Evolutionary conservation across 2,329 filamentous ascomycete species (phyloP).

Genomic region (Aspergillus fructus): DNA sequence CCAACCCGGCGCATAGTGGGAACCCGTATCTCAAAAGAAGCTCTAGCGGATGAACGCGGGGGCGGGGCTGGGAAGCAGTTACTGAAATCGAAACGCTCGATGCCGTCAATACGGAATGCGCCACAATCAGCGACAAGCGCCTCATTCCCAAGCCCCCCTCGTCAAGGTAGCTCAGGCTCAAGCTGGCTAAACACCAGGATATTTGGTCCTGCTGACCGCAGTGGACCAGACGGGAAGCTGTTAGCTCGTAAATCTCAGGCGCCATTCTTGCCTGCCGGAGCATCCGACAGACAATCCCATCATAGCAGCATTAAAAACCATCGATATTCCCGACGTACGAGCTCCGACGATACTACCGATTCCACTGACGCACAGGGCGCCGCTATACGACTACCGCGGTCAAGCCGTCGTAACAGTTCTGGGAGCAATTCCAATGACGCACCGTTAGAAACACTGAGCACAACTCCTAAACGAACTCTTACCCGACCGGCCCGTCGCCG

Average conservation of each 20-base stretch:
- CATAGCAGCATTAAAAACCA: constrained; percentile 71
- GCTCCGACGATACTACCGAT: constrained; percentile 69
- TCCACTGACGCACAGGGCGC: constrained; percentile 43
- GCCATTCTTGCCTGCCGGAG: constrained; percentile 78
- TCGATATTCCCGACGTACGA: constrained; percentile 73
- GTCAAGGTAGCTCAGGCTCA: constrained; percentile 36
- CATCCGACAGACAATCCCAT: constrained; percentile 71
- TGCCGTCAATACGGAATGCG: constrained; percentile 55
- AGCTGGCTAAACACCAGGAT: constrained; percentile 49
- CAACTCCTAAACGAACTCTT: constrained; percentile 66
- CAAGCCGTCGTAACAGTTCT: constrained; percentile 50
- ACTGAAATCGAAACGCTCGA: constrained; percentile 60
- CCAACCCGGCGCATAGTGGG: constrained; percentile 62
- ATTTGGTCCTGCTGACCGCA: constrained; percentile 70
- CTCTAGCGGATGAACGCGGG: constrained; percentile 46
- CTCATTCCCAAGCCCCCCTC: constrained; percentile 37
- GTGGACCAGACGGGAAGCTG: constrained; percentile 37
- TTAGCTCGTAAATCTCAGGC: constrained; percentile 59
- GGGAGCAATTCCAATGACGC: constrained; percentile 46
- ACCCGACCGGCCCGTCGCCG: constrained; percentile 69
- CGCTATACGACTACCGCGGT: constrained; percentile 39
- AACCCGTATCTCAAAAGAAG: constrained; percentile 36
- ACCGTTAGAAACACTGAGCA: constrained; percentile 52
- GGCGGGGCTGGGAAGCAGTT: constrained; percentile 55
- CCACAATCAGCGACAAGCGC: constrained; percentile 30